Evolutionary conservation across 2,329 filamentous ascomycete genomes (phyloP).

Genomic region (Capronia coronata): DNA sequence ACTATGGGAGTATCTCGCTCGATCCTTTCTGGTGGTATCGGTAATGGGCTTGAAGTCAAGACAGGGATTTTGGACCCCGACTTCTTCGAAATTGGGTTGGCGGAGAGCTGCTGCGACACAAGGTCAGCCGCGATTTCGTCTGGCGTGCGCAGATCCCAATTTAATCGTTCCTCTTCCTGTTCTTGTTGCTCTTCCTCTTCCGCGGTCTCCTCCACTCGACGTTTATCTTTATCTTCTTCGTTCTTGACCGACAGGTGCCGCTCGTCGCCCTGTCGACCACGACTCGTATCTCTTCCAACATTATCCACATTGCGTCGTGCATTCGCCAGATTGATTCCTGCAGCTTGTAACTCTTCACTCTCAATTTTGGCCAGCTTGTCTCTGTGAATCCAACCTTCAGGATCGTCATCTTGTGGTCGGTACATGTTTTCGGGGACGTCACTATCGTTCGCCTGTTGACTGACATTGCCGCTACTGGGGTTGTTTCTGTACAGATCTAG

Average conservation of each 20-base stretch:
- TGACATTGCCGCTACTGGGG: slow-evolving; percentile 25
- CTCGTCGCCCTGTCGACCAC: slow-evolving; percentile 34
- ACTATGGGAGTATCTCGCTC: slow-evolving; percentile 66
- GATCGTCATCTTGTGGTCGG: slow-evolving; percentile 30
- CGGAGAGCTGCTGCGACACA: slow-evolving; percentile 44
- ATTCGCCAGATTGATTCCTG: slow-evolving; percentile 40
- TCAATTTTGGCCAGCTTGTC: slow-evolving; percentile 47
- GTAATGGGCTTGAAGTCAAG: slow-evolving; percentile 69
- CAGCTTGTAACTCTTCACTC: slow-evolving; percentile 46
- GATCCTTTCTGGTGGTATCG: slow-evolving; percentile 63
- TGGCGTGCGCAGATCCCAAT: slow-evolving; percentile 68
- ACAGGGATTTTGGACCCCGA: slow-evolving; percentile 78
- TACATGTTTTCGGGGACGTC: slow-evolving; percentile 30
- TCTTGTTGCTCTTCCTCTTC: slow-evolving; percentile 43
- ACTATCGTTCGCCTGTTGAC: slow-evolving; percentile 21
- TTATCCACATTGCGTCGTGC: slow-evolving; percentile 35
- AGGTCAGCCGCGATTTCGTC: slow-evolving; percentile 64
- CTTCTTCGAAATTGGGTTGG: slow-evolving; percentile 51
- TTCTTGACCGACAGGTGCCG: slow-evolving; percentile 31
- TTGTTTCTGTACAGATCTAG: slow-evolving; percentile 34
- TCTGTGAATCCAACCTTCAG: slow-evolving; percentile 46
- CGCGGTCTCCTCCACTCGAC: slow-evolving; percentile 34
- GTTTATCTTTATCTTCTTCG: slow-evolving; percentile 34
- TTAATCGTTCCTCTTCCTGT: slow-evolving; percentile 43
- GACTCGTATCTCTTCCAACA: slow-evolving; percentile 34